Base-by-base conservation (phyloP, 2,329 filamentous ascomycete species). In the Botrytis fragariae region DNA sequence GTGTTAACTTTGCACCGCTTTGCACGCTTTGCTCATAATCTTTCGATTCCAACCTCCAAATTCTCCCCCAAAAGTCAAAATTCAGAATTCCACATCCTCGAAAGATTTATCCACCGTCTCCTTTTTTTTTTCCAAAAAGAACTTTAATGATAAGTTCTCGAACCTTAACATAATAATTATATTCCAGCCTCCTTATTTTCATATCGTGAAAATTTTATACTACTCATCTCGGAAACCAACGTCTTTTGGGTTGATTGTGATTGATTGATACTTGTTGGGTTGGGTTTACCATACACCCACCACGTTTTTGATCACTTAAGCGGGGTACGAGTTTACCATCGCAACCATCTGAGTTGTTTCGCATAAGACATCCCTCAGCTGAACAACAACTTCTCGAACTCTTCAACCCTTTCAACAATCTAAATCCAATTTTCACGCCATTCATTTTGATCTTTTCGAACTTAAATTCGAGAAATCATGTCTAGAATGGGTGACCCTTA, bases 401-500 rank as follows among this genome's bases (percentile, higher is more conserved):
- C 7, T 39, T 39, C 51, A 57, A 29, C 51, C 51, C n/a, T 29
- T 68, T 29, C 44, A 29, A 51, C 39, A 14, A 22, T 39, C 59
- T 12, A 35, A 57, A 10, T 10, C 35, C 22, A 37, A 18, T 39
- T 12, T 16, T 37, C 32, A n/a, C 18, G 16, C 39, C 10, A 3
- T 62, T 70, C 44, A 18, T 20, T 72, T 22, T 44, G n/a, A 60
- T 45, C 48, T 59, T 18, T 25, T 62, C 39, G 7, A 29, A 60
- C 18, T 39, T 51, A 37, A 37, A 14, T 44, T 39, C 14, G 12
- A 59, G 9, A 29, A 74, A 67, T 48, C 54, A 79, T 78, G 76
- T 79, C 75, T 67, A 78, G 75, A 71, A 62, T 45, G 51, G 68
- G 54, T 59, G 81, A 82, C 79, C 78, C 81, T 45, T 80, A 80